Evolutionary conservation across 352 stramenopile species (phyloP).

Genomic region (Globisporangium polare): DNA sequence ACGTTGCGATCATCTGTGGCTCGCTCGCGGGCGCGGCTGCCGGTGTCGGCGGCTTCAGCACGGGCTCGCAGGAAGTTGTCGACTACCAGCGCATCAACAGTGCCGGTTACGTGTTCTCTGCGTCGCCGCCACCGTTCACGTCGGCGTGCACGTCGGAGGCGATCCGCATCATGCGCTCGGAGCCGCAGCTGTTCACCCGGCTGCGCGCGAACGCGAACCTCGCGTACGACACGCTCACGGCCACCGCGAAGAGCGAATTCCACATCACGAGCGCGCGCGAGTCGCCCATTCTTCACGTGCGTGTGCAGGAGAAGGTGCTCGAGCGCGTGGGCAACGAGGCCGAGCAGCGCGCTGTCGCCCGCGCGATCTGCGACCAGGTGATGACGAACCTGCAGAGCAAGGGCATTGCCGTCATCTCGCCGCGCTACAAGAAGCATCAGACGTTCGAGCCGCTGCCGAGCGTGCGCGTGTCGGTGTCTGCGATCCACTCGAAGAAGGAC

Average conservation of each 20-base stretch:
- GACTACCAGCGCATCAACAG: conserved; percentile 98
- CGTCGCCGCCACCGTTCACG: conserved; percentile 96
- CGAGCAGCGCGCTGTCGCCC: conserved; percentile 44
- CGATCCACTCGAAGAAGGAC: conserved; percentile 57
- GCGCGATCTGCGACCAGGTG: conserved; percentile 58
- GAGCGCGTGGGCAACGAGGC: conserved; percentile 33
- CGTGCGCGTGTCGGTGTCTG: conserved; percentile 72
- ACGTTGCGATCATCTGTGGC: conserved; percentile 94
- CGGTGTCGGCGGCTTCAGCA: conserved; percentile 95
- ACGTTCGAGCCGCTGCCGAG: conserved; percentile 57
- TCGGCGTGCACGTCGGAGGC: conserved; percentile 83
- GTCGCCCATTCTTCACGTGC: conserved; percentile 75
- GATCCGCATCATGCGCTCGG: conserved; percentile 80
- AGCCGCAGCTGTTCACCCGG: conserved; percentile 69
- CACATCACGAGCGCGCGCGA: conserved; percentile 49
- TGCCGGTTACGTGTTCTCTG: conserved; percentile 98
- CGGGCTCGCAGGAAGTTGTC: conserved; percentile 95
- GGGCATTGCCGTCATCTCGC: conserved; percentile 68
- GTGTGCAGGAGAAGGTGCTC: conserved; percentile 43
- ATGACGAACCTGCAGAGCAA: conserved; percentile 60
- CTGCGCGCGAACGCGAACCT: conserved; percentile 63
- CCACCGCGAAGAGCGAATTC: conserved; percentile 34
- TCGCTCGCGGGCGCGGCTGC: conserved; percentile 92
- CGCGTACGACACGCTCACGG: conserved; percentile 48
- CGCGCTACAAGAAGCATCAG: conserved; percentile 69